Evolutionary conservation across 2,329 filamentous ascomycete genomes (phyloP), one percentile per base, ranked within the genome.

Genomic region (Balansia obtecta): DNA sequence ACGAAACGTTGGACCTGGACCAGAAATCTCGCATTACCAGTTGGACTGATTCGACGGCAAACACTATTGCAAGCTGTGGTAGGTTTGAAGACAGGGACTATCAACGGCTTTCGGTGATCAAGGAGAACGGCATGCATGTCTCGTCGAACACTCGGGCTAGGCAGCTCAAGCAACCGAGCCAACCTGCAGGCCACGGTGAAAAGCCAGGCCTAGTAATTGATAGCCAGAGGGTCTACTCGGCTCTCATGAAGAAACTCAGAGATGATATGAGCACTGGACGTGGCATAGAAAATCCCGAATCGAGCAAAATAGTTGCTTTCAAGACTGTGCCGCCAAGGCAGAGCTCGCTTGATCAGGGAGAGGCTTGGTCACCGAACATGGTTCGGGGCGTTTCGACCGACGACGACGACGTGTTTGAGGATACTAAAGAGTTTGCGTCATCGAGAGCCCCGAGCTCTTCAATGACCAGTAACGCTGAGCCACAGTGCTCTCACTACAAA

Each of bases 11-110:
- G 47, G 59, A 58, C 1, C 68, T 64, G 13, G 74, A 77, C 39
- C 74, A 79, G 18, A 77, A 70, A 55, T 85, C 81, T n/a, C 69
- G 83, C 20, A 78, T 86, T 47, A 86, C 83, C 2, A 88, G 84
- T 62, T 88, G 85, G 85, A 77, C 76, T 4, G 79, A 80, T 53
- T 85, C 83, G 0, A 78, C 76, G 1, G 71, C 73, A 1, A 74
- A 74, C 51, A 80, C 76, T 2, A 73, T 77, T 2, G 65, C 73
- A 6, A 78, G 66, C 62, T 52, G 72, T 43, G 65, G 52, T 16
- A 52, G 46, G 4, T 59, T 60, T 50, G 65, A 60, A 1, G 72
- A 77, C 53, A 66, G 74, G 70, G 70, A 78, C 52, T 63, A 69
- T 16, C 75, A 83, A 57, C 73, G 79, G 1, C 65, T 85, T n/a